Base-by-base conservation (phyloP, 2,329 filamentous ascomycete genomes). In the Geosmithia putterillii region DNA sequence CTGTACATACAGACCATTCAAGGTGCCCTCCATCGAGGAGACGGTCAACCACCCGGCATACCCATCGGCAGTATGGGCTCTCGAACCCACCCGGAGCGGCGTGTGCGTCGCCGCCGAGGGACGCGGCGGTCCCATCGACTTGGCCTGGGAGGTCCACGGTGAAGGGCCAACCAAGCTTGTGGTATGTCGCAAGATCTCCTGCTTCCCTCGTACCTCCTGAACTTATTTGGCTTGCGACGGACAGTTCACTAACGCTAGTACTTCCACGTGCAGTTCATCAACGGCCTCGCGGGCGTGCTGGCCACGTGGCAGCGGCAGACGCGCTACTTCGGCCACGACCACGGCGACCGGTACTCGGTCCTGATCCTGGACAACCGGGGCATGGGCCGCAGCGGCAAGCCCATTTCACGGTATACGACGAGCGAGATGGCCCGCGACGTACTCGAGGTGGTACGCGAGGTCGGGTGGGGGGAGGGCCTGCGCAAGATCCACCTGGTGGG, bases 281-380 rank as follows among this genome's bases (percentile, higher is more conserved):
- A 87, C 80, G 87, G 87, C 48, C 72, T 94, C 3, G 86, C 81
- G 34, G 79, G 80, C 44, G 71, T 69, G 46, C 70, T 74, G 55
- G 70, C 76, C 38, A 73, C 79, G 44, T 94, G 85, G 84, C 86
- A 94, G 66, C 78, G 85, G 43, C 87, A 94, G 58, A 92, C 82
- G 9, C 76, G 82, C 51, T 73, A 86, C 63, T 90, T 94, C 56
- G 86, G 84, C 42, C 87, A 94, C 63, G 69, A 77, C 42, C 69
- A 77, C 47, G 72, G 67, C 40, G 66, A 77, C 47, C 66, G 72
- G 50, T 94, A 88, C 65, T 81, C 83, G 0, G 81, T 80, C 44
- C 72, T 95, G 7, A 64, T 92, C 44, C 69, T 87, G 50, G 88
- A 94, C 66, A 94, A 94, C 63, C 78, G 88, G 51, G 87, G 88